phyloP scores from a whole-genome alignment of 495 filamentous ascomycete species.

The Daldinia childiae region DNA sequence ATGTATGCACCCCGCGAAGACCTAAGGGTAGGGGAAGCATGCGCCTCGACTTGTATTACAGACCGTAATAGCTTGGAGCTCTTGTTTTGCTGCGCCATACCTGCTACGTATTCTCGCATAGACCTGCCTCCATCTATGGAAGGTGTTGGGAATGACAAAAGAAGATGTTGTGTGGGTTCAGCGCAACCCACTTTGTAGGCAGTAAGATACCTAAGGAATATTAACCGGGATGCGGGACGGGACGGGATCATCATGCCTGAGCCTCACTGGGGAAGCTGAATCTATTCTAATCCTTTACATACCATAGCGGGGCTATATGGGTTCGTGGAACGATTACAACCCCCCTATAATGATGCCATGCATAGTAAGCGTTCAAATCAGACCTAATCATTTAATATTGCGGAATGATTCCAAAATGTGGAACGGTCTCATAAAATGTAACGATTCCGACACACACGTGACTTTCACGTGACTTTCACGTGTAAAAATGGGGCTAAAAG shows the following conservation, averaged over 20 bases:
- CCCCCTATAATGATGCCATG: no score
- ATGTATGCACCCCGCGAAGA: slow-evolving; percentile 31
- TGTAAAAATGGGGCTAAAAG: no score
- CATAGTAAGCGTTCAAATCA: no score
- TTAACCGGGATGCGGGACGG: slow-evolving; percentile 13
- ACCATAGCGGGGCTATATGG: no score
- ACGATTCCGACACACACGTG: no score
- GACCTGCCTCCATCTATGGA: neutral
- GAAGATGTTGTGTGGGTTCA: slow-evolving; percentile 2
- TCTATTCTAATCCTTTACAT: neutral
- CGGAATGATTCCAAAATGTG: no score
- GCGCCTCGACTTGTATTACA: slow-evolving; percentile 28
- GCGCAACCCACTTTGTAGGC: slow-evolving; percentile 1
- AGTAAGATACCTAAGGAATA: neutral
- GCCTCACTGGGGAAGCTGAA: slow-evolving; percentile 35
- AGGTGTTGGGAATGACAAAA: neutral
- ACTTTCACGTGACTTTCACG: no score
- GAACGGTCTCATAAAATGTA: no score
- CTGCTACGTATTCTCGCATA: slow-evolving; percentile 14
- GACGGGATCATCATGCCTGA: slow-evolving; percentile 25
- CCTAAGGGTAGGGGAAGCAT: slow-evolving; percentile 11
- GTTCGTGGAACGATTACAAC: no score
- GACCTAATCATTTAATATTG: no score
- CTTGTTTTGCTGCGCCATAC: slow-evolving; percentile 16
- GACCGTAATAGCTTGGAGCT: neutral